Base-by-base conservation (phyloP, 192 early-diverging fungal genomes). In the Fimicolochytrium jonesii region DNA sequence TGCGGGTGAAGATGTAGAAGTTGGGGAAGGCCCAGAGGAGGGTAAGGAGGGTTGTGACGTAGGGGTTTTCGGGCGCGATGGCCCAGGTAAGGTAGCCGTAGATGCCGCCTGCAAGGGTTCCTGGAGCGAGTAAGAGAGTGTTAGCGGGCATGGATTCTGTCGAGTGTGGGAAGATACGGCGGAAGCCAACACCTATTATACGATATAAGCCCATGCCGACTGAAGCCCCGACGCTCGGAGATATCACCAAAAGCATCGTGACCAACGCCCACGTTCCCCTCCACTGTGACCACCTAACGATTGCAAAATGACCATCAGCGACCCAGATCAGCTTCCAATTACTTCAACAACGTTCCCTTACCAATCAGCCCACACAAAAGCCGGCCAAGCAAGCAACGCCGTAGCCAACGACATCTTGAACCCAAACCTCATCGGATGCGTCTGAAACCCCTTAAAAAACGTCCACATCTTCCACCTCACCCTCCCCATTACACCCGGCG, bases 141-240 rank as follows among this genome's bases (percentile, higher is more conserved):
- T n/a, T n/a, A n/a, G n/a, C n/a, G n/a, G n/a, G n/a, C n/a, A n/a
- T n/a, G n/a, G n/a, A n/a, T n/a, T n/a, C n/a, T n/a, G n/a, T n/a
- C n/a, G n/a, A n/a, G n/a, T n/a, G n/a, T n/a, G n/a, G n/a, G n/a
- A n/a, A n/a, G n/a, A n/a, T n/a, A n/a, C n/a, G n/a, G n/a, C n/a
- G n/a, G n/a, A n/a, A n/a, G n/a, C n/a, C n/a, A n/a, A n/a, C n/a
- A n/a, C n/a, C n/a, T 23, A 89, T 73, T 6, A 90, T 79, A 17
- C 91, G 85, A 63, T 90, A 89, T 13, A 90, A 61, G 18, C 81
- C 86, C 41, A 87, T 75, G 1, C 83, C 53, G 29, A 85, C 83
- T 2, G 90, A 87, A 10, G 90, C 88, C 28, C 91, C 91, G 6
- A 93, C 90, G 0, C 89, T 91, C 10, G 91, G 91, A 11, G 82